Base-by-base conservation (phyloP, 176 grass and related monocot genomes). In the Melocanna baccifera region DNA sequence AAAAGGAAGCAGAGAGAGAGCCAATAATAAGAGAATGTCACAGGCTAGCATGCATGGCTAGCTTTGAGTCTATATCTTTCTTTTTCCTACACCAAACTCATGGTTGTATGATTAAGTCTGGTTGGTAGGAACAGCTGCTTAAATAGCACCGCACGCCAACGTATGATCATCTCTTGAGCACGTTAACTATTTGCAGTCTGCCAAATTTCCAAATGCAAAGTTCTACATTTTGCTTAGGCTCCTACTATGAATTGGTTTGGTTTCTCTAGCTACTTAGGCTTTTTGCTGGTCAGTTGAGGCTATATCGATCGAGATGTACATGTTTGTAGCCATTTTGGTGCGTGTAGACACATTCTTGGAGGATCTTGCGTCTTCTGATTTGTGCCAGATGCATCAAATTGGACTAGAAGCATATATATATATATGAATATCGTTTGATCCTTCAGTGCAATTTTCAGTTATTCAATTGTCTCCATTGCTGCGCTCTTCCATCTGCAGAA, bases 81-180 rank as follows among this genome's bases (percentile, higher is more conserved):
- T 62, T 41, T 29, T 13, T 79, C 75, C 50, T 22, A 74, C 41
- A 75, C 48, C 73, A 9, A 90, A 53, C 74, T 87, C 30, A 79
- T 79, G 67, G 16, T 26, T 78, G 84, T 74, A 87, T 90, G 84
- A 90, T 86, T 86, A 86, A 86, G 22, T 79, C 62, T 79, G 73
- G 88, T 90, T 87, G 88, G 80, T 50, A 41, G n/a, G 40, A 83
- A 90, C 48, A 74, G 70, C 79, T 87, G 79, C 88, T 90, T 90
- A 90, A 90, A 67, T 90, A 87, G 66, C 84, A 87, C 73, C 57
- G 0, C 73, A 90, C 62, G 36, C 26, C 77, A 81, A 69, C 66
- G 36, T 70, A 66, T 67, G 58, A 85, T 65, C 57, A 47, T 6
- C 37, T 75, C 62, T 78, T 67, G 37, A 90, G 83, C 81, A 80